phyloP scores from a whole-genome alignment of 345 rosid genomes.

The Dipteronia sinensis region DNA sequence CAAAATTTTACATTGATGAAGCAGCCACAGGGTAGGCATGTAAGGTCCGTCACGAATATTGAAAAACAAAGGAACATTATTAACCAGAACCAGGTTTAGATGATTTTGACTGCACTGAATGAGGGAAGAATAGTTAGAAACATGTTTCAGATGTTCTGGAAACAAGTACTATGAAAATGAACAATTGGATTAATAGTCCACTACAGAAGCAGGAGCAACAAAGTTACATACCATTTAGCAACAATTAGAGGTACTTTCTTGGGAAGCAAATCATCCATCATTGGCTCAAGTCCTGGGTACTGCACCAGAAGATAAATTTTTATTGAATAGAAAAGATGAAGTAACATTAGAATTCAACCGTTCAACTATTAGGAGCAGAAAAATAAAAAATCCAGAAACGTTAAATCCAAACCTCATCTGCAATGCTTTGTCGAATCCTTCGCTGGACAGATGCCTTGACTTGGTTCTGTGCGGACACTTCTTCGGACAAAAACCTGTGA shows the following conservation, averaged over 20 bases:
- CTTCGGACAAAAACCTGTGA: slow-evolving; percentile 82
- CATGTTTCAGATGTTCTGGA: background rate
- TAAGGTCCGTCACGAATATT: slow-evolving; percentile 96
- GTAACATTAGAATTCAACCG: slow-evolving; percentile 6
- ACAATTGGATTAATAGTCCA: background rate
- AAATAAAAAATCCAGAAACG: slow-evolving; percentile 10
- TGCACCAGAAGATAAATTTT: slow-evolving; percentile 35
- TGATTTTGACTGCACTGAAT: slow-evolving; percentile 82
- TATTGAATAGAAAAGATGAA: slow-evolving; percentile 6
- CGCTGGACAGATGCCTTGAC: slow-evolving; percentile 98
- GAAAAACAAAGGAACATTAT: slow-evolving; percentile 91
- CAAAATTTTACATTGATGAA: slow-evolving; percentile 77
- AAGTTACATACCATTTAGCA: slow-evolving; percentile 70
- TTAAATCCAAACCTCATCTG: slow-evolving; percentile 67
- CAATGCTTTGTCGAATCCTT: slow-evolving; percentile 91
- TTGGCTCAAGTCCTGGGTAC: slow-evolving; percentile 96
- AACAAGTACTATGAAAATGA: background rate
- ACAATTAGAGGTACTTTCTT: slow-evolving; percentile 90
- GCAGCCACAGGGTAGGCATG: slow-evolving; percentile 96
- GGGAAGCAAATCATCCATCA: slow-evolving; percentile 93
- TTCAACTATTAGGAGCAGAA: background rate
- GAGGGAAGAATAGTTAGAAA: slow-evolving; percentile 14
- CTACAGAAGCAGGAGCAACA: slow-evolving; percentile 12
- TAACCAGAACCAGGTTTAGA: slow-evolving; percentile 87
- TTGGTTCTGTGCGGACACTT: slow-evolving; percentile 95